Percentiles rank a stretch among this genome's conserved stretches.
These are phyloP conservation scores for Colletotrichum costaricense DNA, from an alignment of 2,329 filamentous ascomycete species.

Conservation along the genomic window DNA sequence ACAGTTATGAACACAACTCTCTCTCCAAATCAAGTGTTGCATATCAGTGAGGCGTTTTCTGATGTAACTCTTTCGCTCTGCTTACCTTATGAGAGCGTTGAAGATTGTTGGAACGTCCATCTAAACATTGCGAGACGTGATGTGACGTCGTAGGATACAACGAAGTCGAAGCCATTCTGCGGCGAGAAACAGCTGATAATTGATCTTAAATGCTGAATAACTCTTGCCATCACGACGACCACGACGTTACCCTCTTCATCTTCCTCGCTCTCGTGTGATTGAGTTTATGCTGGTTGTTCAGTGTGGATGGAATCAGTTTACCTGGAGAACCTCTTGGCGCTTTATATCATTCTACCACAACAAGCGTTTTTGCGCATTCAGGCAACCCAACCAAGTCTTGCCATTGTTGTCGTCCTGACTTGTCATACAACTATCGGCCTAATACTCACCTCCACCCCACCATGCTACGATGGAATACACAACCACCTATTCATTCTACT, in stretches of 20 bases:
- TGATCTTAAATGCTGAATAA: not conserved
- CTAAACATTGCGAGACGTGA: not conserved
- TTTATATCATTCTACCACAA: not conserved
- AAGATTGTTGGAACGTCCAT: not conserved
- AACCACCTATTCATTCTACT: not conserved
- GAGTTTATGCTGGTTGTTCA: not conserved
- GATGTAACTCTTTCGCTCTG: not conserved
- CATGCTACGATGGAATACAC: not conserved
- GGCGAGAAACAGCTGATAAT: not conserved
- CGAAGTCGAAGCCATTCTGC: not conserved
- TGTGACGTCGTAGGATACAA: not conserved
- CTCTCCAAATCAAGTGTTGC: not conserved
- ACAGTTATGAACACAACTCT: conserved; percentile 10
- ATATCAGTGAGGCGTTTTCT: not conserved
- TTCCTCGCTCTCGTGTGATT: not conserved
- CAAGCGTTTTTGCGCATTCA: not conserved
- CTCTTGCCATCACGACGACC: not conserved
- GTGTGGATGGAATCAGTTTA: not conserved
- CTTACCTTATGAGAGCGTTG: not conserved
- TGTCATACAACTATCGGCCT: not conserved
- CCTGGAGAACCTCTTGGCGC: not conserved
- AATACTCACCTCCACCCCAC: not conserved
- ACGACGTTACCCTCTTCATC: not conserved
- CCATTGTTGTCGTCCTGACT: not conserved
- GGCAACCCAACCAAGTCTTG: not conserved